A percentile compares a stretch with the other conserved stretches of the same genome.
phyloP scores from a whole-genome alignment of 257 asterid genomes.

The Pogostemon cablin region DNA sequence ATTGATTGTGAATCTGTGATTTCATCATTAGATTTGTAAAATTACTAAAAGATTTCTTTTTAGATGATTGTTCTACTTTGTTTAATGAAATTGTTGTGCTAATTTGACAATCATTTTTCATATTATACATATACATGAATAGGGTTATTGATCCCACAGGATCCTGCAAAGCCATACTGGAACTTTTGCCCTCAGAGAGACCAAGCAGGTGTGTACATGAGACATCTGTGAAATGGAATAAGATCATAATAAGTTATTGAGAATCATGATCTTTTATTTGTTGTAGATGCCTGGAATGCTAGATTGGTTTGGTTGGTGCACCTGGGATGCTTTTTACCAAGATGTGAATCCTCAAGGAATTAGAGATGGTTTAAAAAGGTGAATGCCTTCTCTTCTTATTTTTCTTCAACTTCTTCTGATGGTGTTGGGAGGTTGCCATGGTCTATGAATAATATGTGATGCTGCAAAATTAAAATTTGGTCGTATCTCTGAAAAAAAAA shows the following conservation, averaged over 20 bases:
- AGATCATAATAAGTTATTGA: background rate
- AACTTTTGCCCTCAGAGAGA: conserved; percentile 49
- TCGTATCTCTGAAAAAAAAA: background rate
- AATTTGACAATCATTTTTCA: conserved; percentile 15
- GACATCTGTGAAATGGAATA: background rate
- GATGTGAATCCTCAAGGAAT: conserved; percentile 56
- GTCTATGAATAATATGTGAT: background rate
- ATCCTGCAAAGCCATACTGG: conserved; percentile 45
- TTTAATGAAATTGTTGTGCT: conserved; percentile 7
- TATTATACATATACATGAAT: conserved; percentile 8
- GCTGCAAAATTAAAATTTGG: background rate
- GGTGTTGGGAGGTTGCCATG: background rate
- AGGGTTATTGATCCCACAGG: conserved; percentile 41
- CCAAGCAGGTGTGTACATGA: conserved; percentile 43
- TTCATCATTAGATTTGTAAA: conserved; percentile 21
- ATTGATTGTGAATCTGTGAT: conserved; percentile 28
- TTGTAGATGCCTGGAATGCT: conserved; percentile 54
- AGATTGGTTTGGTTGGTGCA: conserved; percentile 59
- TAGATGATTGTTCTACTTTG: conserved; percentile 11
- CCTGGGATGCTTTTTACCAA: conserved; percentile 63
- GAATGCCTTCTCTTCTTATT: background rate
- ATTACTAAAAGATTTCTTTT: conserved; percentile 5
- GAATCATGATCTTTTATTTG: background rate
- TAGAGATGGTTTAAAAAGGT: conserved; percentile 51
- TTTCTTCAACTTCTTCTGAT: conserved; percentile 16